Evolutionary conservation across 2,329 filamentous ascomycete genomes (phyloP), one percentile per base, ranked within the genome.

Genomic region (Metarhizium brunneum): DNA sequence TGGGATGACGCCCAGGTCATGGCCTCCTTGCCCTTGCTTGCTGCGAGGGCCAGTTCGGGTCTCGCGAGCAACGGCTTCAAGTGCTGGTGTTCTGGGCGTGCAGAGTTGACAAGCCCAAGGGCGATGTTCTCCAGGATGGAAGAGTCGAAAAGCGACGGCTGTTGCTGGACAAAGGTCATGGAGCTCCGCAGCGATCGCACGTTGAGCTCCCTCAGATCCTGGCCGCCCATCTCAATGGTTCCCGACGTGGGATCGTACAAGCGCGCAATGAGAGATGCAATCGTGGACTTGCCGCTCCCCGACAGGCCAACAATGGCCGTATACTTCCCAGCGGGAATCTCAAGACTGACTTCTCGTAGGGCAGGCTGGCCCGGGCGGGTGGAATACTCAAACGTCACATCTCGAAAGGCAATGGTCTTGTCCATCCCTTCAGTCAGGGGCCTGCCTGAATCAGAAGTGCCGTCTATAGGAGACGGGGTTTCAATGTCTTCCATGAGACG

Each of bases 131-230:
- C 69, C 49, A 77, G 2, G 29, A 85, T 80, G 0, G 80, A 79
- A 35, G 80, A 76, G 57, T 83, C 82, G 64, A 86, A 84, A 1
- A 85, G 70, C 52, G 82, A 80, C 0, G 81, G 79, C 56, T 86
- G 81, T 60, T 85, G 83, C 57, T 83, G 79, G 5, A 86, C 83
- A 5, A 85, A 68, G 0, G 80, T 78, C 54, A 85, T 83, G 55
- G 76, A 72, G 4, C 71, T 71, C 40, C 76, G 71, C 80, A 64
- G 83, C 32, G 29, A 38, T 38, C 30, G 13, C 16, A 20, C 5
- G 30, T 18, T 18, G 13, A 16, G 4, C 7, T 45, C 13, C 14
- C n/a, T 16, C 14, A 45, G 11, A 45, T 45, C 13, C n/a, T 45
- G 3, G 14, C 42, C n/a, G n/a, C n/a, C 13, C 36, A 30, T 53